Conservation (phyloP, 805 yeast genomes). For the Candida bentonensis region DNA sequence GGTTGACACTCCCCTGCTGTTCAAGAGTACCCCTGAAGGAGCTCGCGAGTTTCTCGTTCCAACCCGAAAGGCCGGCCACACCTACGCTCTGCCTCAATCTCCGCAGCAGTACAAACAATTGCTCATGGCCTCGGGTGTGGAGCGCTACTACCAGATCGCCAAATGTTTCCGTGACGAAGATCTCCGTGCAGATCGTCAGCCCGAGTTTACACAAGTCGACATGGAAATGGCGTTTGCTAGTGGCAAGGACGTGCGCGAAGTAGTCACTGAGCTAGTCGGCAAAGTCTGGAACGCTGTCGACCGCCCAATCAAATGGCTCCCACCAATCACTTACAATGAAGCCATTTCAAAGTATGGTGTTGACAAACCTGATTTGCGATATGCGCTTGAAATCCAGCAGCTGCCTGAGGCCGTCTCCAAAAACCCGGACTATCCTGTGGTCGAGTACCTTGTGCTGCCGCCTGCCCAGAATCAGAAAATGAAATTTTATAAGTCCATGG, state of each 20-base stretch:
- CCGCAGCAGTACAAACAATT: slow-evolving; percentile 97
- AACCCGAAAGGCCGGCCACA: slow-evolving; percentile 44
- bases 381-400: slow-evolving; percentile 32
- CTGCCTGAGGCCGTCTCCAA: slow-evolving; percentile 28
- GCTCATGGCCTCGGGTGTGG: slow-evolving; percentile 85
- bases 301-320: background rate
- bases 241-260: slow-evolving; percentile 49
- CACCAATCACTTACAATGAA: slow-evolving; percentile 40
- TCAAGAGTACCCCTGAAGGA: slow-evolving; percentile 96
- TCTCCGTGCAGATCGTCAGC: slow-evolving; percentile 87
- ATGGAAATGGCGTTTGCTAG: slow-evolving; percentile 79
- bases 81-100: slow-evolving; percentile 91
- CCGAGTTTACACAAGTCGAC: slow-evolving; percentile 96
- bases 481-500: slow-evolving; percentile 3
- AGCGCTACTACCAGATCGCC: slow-evolving; percentile 79
- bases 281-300: slow-evolving; percentile 35
- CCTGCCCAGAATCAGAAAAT: background rate
- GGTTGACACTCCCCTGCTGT: slow-evolving; percentile 82
- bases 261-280: slow-evolving; percentile 44
- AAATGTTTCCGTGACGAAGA: slow-evolving; percentile 95
- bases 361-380: slow-evolving; percentile 85
- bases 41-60: slow-evolving; percentile 95
- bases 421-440: slow-evolving; percentile 41
- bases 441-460: slow-evolving; percentile 59
- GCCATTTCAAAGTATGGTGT: slow-evolving; percentile 71